Percentiles rank a stretch among this genome's conserved stretches.
These are phyloP conservation scores for Plantago ovata DNA, from an alignment of 257 asterid genomes.

Conservation along the genomic window DNA sequence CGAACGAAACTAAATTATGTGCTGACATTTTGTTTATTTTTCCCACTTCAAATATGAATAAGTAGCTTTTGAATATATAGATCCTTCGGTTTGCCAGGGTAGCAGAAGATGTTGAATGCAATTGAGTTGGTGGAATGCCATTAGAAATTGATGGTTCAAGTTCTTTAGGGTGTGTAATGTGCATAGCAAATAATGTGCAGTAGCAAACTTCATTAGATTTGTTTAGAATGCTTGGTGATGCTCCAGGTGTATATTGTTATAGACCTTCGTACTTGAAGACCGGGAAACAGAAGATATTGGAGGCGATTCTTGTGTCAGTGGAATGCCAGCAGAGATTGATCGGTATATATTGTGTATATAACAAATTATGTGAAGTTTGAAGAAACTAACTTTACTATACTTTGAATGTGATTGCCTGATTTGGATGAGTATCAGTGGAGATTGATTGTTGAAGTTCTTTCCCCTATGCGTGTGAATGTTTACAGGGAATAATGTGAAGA, in stretches of 20 bases:
- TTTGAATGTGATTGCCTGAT: no score
- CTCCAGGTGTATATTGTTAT: neutral
- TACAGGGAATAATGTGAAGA: no score
- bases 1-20: no score
- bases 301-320: slow-evolving; percentile 15
- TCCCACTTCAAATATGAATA: neutral
- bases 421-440: no score
- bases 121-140: neutral
- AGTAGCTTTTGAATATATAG: neutral
- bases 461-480: no score
- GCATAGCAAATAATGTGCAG: neutral
- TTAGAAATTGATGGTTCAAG: neutral
- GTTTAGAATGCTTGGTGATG: neutral
- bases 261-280: neutral
- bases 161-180: neutral
- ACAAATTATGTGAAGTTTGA: no score
- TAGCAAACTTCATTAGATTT: neutral
- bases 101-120: neutral
- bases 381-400: no score
- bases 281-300: neutral
- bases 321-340: slow-evolving; percentile 7
- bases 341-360: no score
- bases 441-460: no score
- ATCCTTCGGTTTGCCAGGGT: neutral
- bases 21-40: neutral